Base-by-base conservation (phyloP, 768 basidiomycete species). In the Dacryopinax primogenitus region DNA sequence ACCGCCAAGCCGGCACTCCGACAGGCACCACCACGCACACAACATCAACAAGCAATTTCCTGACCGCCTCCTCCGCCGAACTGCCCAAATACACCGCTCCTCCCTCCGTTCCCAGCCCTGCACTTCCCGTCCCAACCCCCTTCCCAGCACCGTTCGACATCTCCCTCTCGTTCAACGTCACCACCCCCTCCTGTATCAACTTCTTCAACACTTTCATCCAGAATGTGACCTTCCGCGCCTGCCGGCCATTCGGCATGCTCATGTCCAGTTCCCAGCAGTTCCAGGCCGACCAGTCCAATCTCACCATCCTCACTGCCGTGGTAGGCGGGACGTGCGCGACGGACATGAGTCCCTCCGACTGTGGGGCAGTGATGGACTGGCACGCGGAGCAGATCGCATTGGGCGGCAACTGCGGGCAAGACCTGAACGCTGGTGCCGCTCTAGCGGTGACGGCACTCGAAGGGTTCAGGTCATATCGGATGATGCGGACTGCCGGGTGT, bases 291-390 rank as follows among this genome's bases (percentile, higher is more conserved):
- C 86, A 87, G 74, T 71, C 73, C 1, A 84, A 88, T 74, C 71
- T 83, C 39, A 81, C 83, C 1, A 72, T 80, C 35, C 78, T 90
- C 70, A 92, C 91, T 70, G 73, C 77, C 9, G 77, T 90, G 62
- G 71, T 92, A 6, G 89, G 88, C 85, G 88, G 87, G 1, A 89
- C 86, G 0, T 93, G 91, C 73, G 86, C 90, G 69, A 87, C 88
- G 4, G 74, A 72, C 16, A 70, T 74, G 0, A 70, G 73, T 1
- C 72, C 75, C 15, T 77, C 74, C 26, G 79, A 85, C 66, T 93
- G 90, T 69, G 69, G 74, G n/a, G 68, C 75, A 32, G 87, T 86
- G 68, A 89, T 93, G 84, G 78, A 70, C 4, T 83, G 81, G 79
- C 88, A 86, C 72, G 80, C 82, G 1, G 71, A 74, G 0, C 68